These are phyloP conservation scores for Xylaria grammica DNA, from an alignment of 495 filamentous ascomycete species.

Conservation along the genomic window DNA sequence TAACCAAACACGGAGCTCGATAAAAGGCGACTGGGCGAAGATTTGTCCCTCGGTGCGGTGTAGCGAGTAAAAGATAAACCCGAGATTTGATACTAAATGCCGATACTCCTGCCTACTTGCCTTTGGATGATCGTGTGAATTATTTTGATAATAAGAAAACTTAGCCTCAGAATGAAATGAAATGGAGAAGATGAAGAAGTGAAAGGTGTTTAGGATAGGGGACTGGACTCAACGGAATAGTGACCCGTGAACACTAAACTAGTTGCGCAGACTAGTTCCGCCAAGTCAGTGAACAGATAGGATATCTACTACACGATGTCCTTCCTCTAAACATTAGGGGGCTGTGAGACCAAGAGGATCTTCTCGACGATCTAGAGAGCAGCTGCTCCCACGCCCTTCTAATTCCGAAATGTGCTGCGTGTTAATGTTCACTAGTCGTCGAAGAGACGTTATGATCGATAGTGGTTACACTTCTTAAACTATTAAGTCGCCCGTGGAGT, in stretches of 20 bases:
- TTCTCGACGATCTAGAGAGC: background rate
- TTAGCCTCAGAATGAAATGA: too few species aligned
- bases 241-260: too few species aligned
- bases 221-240: too few species aligned
- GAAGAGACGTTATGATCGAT: background rate
- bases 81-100: background rate
- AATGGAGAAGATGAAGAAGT: too few species aligned
- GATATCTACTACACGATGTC: background rate
- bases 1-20: slow-evolving; percentile 1
- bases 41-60: background rate
- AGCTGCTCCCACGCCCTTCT: background rate
- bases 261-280: background rate
- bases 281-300: slow-evolving; percentile 9
- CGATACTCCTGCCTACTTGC: slow-evolving; percentile 3
- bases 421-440: background rate
- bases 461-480: background rate
- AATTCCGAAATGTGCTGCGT: background rate
- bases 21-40: background rate
- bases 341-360: background rate
- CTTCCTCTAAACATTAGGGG: background rate
- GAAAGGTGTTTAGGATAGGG: too few species aligned
- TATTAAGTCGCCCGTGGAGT: too few species aligned
- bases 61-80: slow-evolving; percentile 2
- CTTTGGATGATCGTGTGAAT: background rate
- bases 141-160: too few species aligned